Conservation (phyloP, 768 basidiomycete genomes). For the Phaffia australis region DNA sequence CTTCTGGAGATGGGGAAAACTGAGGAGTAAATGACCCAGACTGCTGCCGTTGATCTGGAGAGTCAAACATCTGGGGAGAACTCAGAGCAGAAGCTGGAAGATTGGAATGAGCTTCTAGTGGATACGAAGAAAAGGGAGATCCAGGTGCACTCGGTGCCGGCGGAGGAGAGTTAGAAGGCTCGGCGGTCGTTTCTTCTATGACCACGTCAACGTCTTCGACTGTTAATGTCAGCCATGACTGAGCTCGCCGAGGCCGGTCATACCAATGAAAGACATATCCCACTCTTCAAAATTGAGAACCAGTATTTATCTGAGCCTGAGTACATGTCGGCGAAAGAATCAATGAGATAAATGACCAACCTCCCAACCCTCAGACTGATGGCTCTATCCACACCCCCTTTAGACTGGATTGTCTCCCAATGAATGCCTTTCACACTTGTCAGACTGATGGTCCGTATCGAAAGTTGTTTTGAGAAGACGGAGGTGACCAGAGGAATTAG, state of each 20-base stretch:
- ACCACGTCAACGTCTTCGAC: constrained; percentile 22
- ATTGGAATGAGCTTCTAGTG: background rate
- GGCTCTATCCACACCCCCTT: background rate
- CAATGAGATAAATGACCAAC: background rate
- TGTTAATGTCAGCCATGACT: constrained; percentile 18
- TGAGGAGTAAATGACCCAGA: background rate
- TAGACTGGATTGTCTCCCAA: background rate
- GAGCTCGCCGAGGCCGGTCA: background rate
- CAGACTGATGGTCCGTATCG: constrained; percentile 13
- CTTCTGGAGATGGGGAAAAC: background rate
- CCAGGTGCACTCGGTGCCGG: background rate
- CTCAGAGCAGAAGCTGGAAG: background rate
- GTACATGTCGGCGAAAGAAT: background rate
- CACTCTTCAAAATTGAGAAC: background rate
- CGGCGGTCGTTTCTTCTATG: background rate
- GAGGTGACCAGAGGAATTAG: constrained; percentile 8
- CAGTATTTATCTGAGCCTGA: background rate
- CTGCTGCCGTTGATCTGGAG: background rate
- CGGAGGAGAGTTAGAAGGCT: background rate
- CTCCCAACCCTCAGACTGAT: constrained; percentile 6
- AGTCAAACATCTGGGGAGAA: background rate
- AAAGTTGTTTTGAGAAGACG: constrained; percentile 3
- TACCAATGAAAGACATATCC: constrained; percentile 17
- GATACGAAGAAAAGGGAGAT: background rate
- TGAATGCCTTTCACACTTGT: constrained; percentile 17